These are phyloP conservation scores for Penicillium pulvis DNA, from an alignment of 495 filamentous ascomycete species.

Conservation along the genomic window DNA sequence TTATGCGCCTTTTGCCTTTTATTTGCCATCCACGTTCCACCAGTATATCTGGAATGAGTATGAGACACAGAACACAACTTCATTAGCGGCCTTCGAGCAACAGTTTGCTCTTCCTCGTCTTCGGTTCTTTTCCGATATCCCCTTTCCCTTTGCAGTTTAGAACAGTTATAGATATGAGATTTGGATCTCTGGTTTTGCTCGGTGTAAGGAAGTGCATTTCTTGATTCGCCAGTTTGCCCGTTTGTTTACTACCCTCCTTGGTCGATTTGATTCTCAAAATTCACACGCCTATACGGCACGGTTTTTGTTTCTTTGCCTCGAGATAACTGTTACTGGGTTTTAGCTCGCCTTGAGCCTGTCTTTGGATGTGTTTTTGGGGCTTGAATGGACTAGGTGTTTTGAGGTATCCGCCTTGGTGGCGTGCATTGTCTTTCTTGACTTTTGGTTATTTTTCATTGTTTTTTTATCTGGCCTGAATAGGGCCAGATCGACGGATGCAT, in stretches of 20 bases:
- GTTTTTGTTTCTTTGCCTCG: conserved; percentile 1
- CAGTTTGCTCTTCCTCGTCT: conserved; percentile 1
- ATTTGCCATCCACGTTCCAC: not conserved
- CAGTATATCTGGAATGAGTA: conserved; percentile 14
- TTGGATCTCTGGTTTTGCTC: conserved; percentile 15
- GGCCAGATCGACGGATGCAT: conserved; percentile 5
- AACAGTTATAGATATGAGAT: conserved; percentile 24
- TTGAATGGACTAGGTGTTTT: conserved; percentile 3
- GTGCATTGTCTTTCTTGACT: conserved; percentile 1
- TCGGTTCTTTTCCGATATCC: conserved; percentile 2
- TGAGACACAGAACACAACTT: conserved; percentile 23
- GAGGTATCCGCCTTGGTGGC: not conserved
- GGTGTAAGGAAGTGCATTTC: conserved; percentile 17
- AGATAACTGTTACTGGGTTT: not conserved
- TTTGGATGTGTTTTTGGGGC: not conserved
- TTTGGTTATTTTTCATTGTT: not conserved
- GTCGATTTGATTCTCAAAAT: not conserved
- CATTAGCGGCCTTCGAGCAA: conserved; percentile 8
- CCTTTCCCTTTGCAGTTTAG: conserved; percentile 8
- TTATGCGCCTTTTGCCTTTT: conserved; percentile 6
- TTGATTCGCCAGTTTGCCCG: conserved; percentile 9
- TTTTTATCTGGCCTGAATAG: not conserved
- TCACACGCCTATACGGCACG: not conserved
- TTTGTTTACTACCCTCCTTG: conserved; percentile 1
- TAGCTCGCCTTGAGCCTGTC: not conserved